These are phyloP conservation scores for Strigomonas galati DNA, from an alignment of 208 protist genomes.

Conservation along the genomic window DNA sequence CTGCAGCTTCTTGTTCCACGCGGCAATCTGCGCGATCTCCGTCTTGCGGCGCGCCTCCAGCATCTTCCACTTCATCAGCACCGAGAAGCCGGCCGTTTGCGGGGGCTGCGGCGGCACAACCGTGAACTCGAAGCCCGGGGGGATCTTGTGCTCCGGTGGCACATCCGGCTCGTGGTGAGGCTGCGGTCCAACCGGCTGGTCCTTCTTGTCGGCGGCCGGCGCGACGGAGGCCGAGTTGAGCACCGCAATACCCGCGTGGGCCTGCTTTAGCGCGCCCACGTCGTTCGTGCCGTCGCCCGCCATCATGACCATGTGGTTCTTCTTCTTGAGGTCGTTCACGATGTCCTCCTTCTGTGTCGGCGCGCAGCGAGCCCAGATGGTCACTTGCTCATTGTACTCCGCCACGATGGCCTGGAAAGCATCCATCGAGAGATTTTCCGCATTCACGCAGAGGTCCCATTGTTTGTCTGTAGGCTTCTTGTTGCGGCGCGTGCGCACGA, in stretches of 20 bases:
- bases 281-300: slow-evolving; percentile 96
- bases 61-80: slow-evolving; percentile 77
- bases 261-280: slow-evolving; percentile 99
- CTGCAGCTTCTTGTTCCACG: slow-evolving; percentile 81
- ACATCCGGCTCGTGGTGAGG: slow-evolving; percentile 87
- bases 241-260: slow-evolving; percentile 97
- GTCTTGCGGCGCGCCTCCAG: slow-evolving; percentile 75
- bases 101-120: slow-evolving; percentile 61
- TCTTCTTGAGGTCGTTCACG: slow-evolving; percentile 82
- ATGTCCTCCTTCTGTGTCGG: slow-evolving; percentile 90
- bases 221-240: slow-evolving; percentile 85
- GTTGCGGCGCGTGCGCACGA: slow-evolving; percentile 40
- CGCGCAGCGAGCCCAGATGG: slow-evolving; percentile 89
- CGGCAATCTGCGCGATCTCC: slow-evolving; percentile 73
- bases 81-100: slow-evolving; percentile 63
- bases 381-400: slow-evolving; percentile 75
- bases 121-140: slow-evolving; percentile 83
- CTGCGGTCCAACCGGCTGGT: slow-evolving; percentile 45
- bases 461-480: slow-evolving; percentile 34
- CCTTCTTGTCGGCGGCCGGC: slow-evolving; percentile 26
- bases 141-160: slow-evolving; percentile 66
- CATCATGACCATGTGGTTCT: slow-evolving; percentile 90
- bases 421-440: slow-evolving; percentile 40
- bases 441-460: slow-evolving; percentile 88
- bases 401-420: slow-evolving; percentile 44